Conservation (phyloP, 2,329 filamentous ascomycete species). For the Colletotrichum lindemuthianum region DNA sequence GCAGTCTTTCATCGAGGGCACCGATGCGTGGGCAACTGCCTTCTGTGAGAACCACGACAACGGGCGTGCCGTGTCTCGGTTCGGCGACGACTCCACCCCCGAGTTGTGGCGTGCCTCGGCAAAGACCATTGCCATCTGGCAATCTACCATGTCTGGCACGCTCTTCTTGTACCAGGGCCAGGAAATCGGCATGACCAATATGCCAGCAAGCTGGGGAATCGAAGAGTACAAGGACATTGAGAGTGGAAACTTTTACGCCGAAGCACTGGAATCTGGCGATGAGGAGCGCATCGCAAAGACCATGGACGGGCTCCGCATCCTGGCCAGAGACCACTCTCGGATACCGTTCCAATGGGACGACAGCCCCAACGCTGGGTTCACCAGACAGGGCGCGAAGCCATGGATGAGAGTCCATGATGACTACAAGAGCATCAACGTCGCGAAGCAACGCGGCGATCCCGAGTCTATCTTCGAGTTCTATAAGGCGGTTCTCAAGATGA, state of each 20-base stretch:
- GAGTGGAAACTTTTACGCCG: slow-evolving; percentile 60
- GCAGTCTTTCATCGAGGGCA: slow-evolving; percentile 60
- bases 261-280: slow-evolving; percentile 50
- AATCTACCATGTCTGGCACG: slow-evolving; percentile 61
- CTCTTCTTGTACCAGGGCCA: slow-evolving; percentile 70
- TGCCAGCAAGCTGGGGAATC: slow-evolving; percentile 60
- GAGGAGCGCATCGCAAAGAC: slow-evolving; percentile 54
- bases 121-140: slow-evolving; percentile 63
- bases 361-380: slow-evolving; percentile 69
- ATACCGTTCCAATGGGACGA: slow-evolving; percentile 75
- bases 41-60: slow-evolving; percentile 75
- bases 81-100: slow-evolving; percentile 56
- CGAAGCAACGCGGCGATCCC: slow-evolving; percentile 54
- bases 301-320: slow-evolving; percentile 62
- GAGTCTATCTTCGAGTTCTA: slow-evolving; percentile 69
- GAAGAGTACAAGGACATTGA: slow-evolving; percentile 66
- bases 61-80: slow-evolving; percentile 65
- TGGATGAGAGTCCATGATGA: slow-evolving; percentile 77
- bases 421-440: slow-evolving; percentile 66
- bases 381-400: slow-evolving; percentile 54
- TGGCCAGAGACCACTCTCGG: slow-evolving; percentile 71
- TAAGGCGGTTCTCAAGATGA: slow-evolving; percentile 59
- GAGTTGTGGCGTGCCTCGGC: slow-evolving; percentile 55
- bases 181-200: slow-evolving; percentile 70
- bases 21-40: slow-evolving; percentile 66